Conservation (phyloP, 108 stramenopile genomes). For the Cyclotella kingstonii region DNA sequence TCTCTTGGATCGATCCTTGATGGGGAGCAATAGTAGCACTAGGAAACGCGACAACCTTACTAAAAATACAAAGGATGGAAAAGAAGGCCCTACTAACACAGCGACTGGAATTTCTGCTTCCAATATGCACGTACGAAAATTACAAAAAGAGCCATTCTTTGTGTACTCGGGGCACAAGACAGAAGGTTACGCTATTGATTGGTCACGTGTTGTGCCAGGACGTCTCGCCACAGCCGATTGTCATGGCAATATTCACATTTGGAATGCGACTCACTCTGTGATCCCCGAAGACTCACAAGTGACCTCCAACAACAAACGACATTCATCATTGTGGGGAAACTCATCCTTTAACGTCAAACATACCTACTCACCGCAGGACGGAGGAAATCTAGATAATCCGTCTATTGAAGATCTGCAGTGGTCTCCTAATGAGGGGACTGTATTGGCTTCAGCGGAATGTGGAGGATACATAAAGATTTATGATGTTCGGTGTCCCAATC, state of each 20-base stretch:
- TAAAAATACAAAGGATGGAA: constrained; percentile 34
- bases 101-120: neutral
- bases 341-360: constrained; percentile 50
- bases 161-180: constrained; percentile 69
- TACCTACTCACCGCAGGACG: constrained; percentile 49
- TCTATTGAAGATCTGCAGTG: constrained; percentile 96
- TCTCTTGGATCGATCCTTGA: constrained; percentile 49
- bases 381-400: constrained; percentile 49
- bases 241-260: constrained; percentile 82
- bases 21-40: constrained; percentile 10
- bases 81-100: constrained; percentile 9
- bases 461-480: constrained; percentile 84
- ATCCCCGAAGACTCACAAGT: constrained; percentile 11
- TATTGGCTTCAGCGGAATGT: constrained; percentile 86
- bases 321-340: constrained; percentile 27
- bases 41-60: constrained; percentile 58
- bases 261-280: constrained; percentile 55
- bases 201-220: constrained; percentile 75
- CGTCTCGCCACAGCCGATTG: constrained; percentile 90
- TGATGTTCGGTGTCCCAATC: constrained; percentile 81
- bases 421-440: constrained; percentile 93
- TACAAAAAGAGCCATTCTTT: constrained; percentile 70
- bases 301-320: constrained; percentile 4
- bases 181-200: constrained; percentile 96
- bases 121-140: constrained; percentile 18